Conservation (phyloP, 1,284 basidiomycete species). For the Exobasidium rhododendri region DNA sequence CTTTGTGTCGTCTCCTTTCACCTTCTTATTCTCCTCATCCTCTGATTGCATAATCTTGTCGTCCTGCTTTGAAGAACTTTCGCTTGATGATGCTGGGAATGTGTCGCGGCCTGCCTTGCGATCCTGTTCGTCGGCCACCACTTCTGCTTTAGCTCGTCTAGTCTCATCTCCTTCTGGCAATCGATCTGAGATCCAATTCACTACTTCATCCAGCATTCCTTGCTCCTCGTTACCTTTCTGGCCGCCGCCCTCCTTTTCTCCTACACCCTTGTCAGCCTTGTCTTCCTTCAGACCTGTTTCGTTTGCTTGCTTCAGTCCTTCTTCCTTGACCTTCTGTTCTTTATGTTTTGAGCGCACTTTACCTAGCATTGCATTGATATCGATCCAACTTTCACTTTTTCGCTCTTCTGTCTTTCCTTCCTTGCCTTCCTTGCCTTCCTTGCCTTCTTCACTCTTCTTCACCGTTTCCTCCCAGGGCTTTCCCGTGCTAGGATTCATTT, state of each 20-base stretch:
- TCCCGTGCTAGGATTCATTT: conserved; percentile 46
- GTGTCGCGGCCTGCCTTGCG: conserved; percentile 17
- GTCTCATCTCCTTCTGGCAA: conserved; percentile 38
- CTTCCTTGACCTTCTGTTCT: conserved; percentile 1
- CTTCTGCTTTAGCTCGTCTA: conserved; percentile 32
- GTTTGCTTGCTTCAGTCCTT: not conserved
- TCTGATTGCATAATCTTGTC: not conserved
- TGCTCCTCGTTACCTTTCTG: conserved; percentile 5
- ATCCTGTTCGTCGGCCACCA: conserved; percentile 22
- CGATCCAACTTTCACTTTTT: conserved; percentile 30
- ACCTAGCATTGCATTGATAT: conserved; percentile 43
- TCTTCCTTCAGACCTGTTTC: not conserved
- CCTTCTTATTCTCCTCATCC: not conserved
- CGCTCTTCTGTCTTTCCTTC: conserved; percentile 11
- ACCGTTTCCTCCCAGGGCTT: conserved; percentile 28
- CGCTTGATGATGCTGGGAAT: conserved; percentile 13
- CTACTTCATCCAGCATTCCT: conserved; percentile 38
- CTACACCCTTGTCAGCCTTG: conserved; percentile 3
- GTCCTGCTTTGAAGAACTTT: not conserved
- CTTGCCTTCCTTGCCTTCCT: conserved; percentile 10
- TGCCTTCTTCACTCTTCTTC: conserved; percentile 15
- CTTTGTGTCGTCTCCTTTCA: not conserved
- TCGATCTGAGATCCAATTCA: conserved; percentile 47
- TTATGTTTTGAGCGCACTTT: conserved; percentile 1
- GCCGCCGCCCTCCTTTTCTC: too few relatives aligned